These are phyloP conservation scores for Hirsutella rhossiliensis DNA, from an alignment of 2,329 filamentous ascomycete genomes.

Conservation along the genomic window DNA sequence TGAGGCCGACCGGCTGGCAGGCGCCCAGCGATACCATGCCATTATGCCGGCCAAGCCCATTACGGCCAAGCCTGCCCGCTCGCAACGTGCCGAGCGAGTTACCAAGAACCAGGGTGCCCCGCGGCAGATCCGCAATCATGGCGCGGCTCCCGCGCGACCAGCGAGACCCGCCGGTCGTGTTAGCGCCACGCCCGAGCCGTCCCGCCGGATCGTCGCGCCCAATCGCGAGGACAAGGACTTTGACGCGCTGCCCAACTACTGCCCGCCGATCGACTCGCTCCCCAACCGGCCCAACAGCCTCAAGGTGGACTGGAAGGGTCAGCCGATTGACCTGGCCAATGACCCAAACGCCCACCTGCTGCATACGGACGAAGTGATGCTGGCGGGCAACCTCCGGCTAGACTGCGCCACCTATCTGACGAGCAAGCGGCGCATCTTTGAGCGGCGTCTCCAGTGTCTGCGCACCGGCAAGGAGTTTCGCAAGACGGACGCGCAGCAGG, in stretches of 20 bases:
- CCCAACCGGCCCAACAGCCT: conserved; percentile 55
- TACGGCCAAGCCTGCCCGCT: conserved; percentile 13
- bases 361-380: conserved; percentile 63
- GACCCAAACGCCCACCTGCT: conserved; percentile 61
- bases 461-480: conserved; percentile 70
- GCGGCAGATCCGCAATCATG: conserved; percentile 22
- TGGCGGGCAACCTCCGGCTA: conserved; percentile 70
- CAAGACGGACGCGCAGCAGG: conserved; percentile 91
- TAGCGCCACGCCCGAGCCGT: conserved; percentile 37
- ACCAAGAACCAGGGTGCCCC: conserved; percentile 19
- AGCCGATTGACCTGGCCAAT: conserved; percentile 60
- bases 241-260: conserved; percentile 56
- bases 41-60: conserved; percentile 31
- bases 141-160: conserved; percentile 7
- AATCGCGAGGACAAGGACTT: conserved; percentile 80
- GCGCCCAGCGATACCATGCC: conserved; percentile 22
- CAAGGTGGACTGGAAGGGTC: conserved; percentile 81
- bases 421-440: conserved; percentile 87
- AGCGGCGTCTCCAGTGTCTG: conserved; percentile 56
- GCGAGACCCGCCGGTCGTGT: conserved; percentile 19
- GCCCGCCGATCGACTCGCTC: conserved; percentile 55
- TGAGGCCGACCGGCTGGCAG: conserved; percentile 32
- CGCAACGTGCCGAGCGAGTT: conserved; percentile 20
- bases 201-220: conserved; percentile 42
- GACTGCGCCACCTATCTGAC: conserved; percentile 83